Conservation (phyloP, 2,329 filamentous ascomycete species). For the Neonectria ditissima region DNA sequence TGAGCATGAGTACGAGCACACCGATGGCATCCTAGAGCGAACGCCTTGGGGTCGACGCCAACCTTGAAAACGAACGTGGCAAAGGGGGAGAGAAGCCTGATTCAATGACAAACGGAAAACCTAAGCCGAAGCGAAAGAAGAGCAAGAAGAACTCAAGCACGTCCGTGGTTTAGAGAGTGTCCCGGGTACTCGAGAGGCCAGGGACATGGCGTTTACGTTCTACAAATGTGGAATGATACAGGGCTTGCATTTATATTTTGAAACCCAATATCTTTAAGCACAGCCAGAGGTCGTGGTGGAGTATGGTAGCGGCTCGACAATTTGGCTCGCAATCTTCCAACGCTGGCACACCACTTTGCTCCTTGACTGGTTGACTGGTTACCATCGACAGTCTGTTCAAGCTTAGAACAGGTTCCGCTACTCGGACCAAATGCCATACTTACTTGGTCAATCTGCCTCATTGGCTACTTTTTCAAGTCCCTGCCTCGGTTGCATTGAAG, state of each 20-base stretch:
- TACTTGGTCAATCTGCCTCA: too few relatives aligned
- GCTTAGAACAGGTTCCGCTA: too few relatives aligned
- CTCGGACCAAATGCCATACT: too few relatives aligned
- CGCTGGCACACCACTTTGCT: too few relatives aligned
- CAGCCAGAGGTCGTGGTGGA: too few relatives aligned
- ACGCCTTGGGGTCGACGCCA: conserved; percentile 51
- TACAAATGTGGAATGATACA: neutral
- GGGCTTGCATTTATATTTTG: conserved; percentile 34
- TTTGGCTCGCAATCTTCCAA: too few relatives aligned
- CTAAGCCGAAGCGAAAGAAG: conserved; percentile 62
- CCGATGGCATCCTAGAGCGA: conserved; percentile 46
- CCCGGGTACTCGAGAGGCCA: neutral
- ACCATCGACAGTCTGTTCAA: too few relatives aligned
- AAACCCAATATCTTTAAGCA: conserved; percentile 41
- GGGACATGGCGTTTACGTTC: conserved; percentile 11
- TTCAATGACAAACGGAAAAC: conserved; percentile 51
- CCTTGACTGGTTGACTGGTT: too few relatives aligned
- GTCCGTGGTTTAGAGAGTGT: conserved; percentile 44
- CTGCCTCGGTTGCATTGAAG: too few relatives aligned
- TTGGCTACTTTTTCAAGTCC: too few relatives aligned
- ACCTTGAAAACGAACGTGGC: conserved; percentile 59
- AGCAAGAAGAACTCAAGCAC: conserved; percentile 58
- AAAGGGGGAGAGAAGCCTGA: conserved; percentile 59
- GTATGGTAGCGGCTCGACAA: too few relatives aligned
- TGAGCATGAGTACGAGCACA: conserved; percentile 53